phyloP scores from a whole-genome alignment of 371 early-diverging fungal species.

The Encephalitozoon hellem region DNA sequence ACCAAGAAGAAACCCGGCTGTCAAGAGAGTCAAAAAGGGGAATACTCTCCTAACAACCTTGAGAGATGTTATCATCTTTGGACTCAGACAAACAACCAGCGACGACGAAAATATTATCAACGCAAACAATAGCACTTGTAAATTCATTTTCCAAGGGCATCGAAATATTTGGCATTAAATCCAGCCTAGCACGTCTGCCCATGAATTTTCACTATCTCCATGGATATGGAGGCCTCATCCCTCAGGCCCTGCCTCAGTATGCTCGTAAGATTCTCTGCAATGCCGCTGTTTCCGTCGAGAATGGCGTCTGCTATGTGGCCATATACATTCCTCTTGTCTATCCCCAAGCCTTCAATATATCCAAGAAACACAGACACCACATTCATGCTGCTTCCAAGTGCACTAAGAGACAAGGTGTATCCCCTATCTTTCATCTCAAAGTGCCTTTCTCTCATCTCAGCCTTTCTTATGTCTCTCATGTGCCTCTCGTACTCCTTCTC shows the following conservation, averaged over 20 bases:
- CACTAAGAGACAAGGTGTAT: neutral
- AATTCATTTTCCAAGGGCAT: neutral
- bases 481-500: slow-evolving; percentile 4
- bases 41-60: slow-evolving; percentile 17
- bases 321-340: neutral
- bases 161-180: neutral
- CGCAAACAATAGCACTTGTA: slow-evolving; percentile 5
- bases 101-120: slow-evolving; percentile 19
- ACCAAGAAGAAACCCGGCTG: slow-evolving; percentile 57
- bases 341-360: neutral
- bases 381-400: neutral
- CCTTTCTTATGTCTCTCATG: neutral
- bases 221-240: neutral
- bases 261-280: neutral
- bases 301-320: neutral
- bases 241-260: neutral
- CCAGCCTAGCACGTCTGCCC: neutral
- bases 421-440: slow-evolving; percentile 9
- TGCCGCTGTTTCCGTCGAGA: neutral
- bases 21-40: slow-evolving; percentile 41
- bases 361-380: neutral
- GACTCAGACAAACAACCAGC: slow-evolving; percentile 27
- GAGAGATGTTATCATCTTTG: slow-evolving; percentile 14
- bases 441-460: slow-evolving; percentile 2
- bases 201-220: neutral